Evolutionary conservation across 129 eudicot species (phyloP).

Genomic region (Pseudognaphalium luteoalbum): DNA sequence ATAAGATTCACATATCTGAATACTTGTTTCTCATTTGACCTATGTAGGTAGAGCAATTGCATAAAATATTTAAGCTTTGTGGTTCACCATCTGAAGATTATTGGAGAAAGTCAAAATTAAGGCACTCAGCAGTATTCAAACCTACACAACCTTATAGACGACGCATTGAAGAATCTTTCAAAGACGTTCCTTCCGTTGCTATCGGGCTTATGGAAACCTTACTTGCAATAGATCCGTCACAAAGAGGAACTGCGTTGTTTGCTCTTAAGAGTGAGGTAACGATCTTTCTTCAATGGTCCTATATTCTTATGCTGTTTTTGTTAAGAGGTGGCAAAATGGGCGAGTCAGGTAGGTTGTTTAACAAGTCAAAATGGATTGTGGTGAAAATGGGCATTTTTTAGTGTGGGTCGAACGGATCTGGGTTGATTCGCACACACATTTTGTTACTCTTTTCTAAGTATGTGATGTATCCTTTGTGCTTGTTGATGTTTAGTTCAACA

Average conservation of each 20-base stretch:
- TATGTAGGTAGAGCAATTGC: conserved; percentile 77
- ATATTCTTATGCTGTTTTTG: background rate
- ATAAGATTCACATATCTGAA: background rate
- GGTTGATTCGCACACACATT: too few relatives aligned
- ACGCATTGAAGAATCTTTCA: conserved; percentile 63
- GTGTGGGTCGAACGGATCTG: too few relatives aligned
- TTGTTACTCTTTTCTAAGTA: too few relatives aligned
- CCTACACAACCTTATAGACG: conserved; percentile 64
- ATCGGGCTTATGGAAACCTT: conserved; percentile 65
- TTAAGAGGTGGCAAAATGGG: background rate
- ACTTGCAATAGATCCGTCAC: conserved; percentile 74
- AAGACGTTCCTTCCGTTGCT: conserved; percentile 63
- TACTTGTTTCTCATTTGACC: conserved; percentile 20
- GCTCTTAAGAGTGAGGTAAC: conserved; percentile 76
- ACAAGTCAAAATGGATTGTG: background rate
- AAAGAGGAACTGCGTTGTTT: conserved; percentile 64
- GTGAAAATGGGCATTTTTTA: background rate
- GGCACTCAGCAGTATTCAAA: conserved; percentile 63
- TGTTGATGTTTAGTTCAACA: background rate
- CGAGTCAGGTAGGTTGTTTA: background rate
- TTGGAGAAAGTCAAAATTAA: conserved; percentile 68
- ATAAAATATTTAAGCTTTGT: conserved; percentile 84
- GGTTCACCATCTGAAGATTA: conserved; percentile 91
- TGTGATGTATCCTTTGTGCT: background rate
- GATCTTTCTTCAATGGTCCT: conserved; percentile 17